A percentile compares a stretch with the other conserved stretches of the same genome.
Conservation (phyloP, 768 basidiomycete species). For the Xerocomellus dryophilus region DNA sequence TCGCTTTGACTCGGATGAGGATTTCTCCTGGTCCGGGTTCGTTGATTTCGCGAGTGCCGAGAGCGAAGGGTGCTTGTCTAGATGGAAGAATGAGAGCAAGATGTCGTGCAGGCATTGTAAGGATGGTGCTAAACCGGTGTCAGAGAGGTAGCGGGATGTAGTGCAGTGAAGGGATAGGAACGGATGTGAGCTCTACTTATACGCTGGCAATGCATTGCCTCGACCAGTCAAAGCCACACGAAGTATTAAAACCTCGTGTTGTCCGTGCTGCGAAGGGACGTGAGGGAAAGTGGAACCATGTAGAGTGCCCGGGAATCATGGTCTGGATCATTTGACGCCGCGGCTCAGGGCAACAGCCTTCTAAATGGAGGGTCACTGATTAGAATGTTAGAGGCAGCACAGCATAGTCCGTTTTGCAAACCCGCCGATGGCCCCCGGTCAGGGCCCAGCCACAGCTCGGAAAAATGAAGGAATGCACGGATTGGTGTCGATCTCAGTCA, state of each 20-base stretch:
- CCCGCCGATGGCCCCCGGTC: constrained; percentile 7
- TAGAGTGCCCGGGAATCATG: constrained; percentile 29
- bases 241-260: constrained; percentile 35
- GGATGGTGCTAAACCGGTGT: constrained; percentile 4
- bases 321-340: constrained; percentile 32
- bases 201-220: constrained; percentile 31
- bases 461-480: constrained; percentile 9
- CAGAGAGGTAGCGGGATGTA: constrained; percentile 11
- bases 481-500: constrained; percentile 7
- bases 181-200: constrained; percentile 26
- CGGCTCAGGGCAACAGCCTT: constrained; percentile 34
- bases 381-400: constrained; percentile 30
- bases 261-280: constrained; percentile 31
- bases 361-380: constrained; percentile 27
- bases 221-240: constrained; percentile 21
- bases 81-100: constrained; percentile 31
- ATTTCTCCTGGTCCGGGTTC: constrained; percentile 47
- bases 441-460: constrained; percentile 22
- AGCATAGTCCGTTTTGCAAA: constrained; percentile 23
- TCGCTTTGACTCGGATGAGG: constrained; percentile 45
- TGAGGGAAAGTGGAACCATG: constrained; percentile 26
- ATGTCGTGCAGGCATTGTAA: constrained; percentile 27
- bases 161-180: constrained; percentile 21
- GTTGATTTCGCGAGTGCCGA: constrained; percentile 36
- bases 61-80: constrained; percentile 35